Percentiles rank a stretch among this genome's conserved stretches.
These are phyloP conservation scores for Puccinia hordei DNA, from an alignment of 1,284 basidiomycete genomes.

Conservation along the genomic window DNA sequence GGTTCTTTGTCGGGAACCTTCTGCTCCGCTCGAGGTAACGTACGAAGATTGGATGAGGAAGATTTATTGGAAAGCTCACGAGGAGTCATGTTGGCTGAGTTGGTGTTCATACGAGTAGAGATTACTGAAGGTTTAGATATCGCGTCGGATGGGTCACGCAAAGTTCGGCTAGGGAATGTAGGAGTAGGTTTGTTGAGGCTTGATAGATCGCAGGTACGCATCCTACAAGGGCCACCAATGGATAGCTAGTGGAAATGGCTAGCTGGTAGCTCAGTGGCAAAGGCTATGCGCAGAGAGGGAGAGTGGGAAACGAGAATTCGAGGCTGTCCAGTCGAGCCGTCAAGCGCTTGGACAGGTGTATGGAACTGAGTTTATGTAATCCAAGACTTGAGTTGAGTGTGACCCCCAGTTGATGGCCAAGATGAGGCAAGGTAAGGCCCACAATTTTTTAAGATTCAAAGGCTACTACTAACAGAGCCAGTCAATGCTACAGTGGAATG, in stretches of 20 bases:
- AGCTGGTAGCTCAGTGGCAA: background rate
- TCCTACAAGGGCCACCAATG: background rate
- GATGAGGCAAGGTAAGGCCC: no score
- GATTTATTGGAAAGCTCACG: constrained; percentile 7
- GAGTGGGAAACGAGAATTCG: background rate
- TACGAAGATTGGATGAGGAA: background rate
- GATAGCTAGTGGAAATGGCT: background rate
- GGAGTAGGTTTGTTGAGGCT: background rate
- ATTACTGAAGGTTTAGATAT: background rate
- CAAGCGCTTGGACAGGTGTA: background rate
- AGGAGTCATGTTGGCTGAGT: constrained; percentile 5
- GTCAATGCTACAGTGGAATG: no score
- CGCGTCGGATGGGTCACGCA: background rate
- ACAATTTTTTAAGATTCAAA: no score
- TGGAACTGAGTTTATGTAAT: background rate
- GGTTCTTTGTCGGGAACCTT: background rate
- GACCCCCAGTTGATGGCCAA: background rate
- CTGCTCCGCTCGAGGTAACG: background rate
- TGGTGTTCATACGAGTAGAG: background rate
- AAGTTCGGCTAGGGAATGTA: background rate
- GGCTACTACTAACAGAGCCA: no score
- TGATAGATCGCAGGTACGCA: constrained; percentile 12
- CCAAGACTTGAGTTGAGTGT: background rate
- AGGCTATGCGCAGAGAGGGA: background rate
- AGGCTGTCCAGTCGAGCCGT: background rate